Evolutionary conservation across 176 grass and related monocot species (phyloP), one percentile per base, ranked within the genome.

Genomic region (Zizania latifolia): DNA sequence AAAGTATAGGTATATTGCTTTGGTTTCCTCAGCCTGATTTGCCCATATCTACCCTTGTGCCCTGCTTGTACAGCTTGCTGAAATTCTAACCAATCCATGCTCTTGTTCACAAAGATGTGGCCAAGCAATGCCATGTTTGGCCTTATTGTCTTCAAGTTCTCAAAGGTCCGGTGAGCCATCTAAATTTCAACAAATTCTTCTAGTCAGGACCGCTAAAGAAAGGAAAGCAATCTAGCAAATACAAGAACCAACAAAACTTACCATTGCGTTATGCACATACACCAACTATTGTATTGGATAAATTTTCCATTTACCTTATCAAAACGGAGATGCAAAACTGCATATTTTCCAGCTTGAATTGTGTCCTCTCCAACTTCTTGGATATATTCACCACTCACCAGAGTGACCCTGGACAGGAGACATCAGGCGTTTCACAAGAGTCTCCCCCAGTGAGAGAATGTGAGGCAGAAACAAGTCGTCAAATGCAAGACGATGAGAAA

Each of bases 181-280:
- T 97, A 68, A 61, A 58, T 79, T 36, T 36, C 4, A 53, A 76
- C 34, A 38, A 46, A 54, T 41, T 75, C 7, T 58, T 70, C 30
- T 30, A n/a, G 55, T 82, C 13, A 82, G 65, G 16, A 30, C 41
- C 19, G 51, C 10, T 36, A 0, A 19, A 33, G 5, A 64, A 17
- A 72, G 31, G 30, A 3, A 30, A 34, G 2, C 24, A 41, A 68
- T 55, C 24, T 70, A 63, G 24, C 0, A 8, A 33, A 74, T 41
- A 68, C 31, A 34, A 3, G 55, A 21, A 28, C 27, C 26, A 76
- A 3, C 2, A 29, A 5, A 58, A 71, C 23, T 93, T 89, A 93
- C 93, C 58, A 93, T 51, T 70, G 93, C 90, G 86, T 97, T 93
- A 69, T 97, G 93, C 90, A 93, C 93, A 48, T 97, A 93, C 34